phyloP scores from a whole-genome alignment of 2,329 filamentous ascomycete species.

The Talaromyces sp. region DNA sequence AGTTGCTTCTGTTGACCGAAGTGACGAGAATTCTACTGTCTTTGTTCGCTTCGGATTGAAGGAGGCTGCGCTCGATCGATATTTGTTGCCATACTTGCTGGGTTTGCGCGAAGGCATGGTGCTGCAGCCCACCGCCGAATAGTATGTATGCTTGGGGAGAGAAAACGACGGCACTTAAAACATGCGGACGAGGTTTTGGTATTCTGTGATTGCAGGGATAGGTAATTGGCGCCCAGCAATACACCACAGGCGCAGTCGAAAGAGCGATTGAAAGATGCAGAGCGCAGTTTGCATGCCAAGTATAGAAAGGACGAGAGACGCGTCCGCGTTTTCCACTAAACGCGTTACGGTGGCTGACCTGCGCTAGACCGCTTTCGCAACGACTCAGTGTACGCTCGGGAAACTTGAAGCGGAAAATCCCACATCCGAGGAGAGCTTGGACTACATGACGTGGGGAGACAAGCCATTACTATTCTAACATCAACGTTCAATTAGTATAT shows the following conservation, averaged over 20 bases:
- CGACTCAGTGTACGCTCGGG: neutral
- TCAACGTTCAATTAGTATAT: neutral
- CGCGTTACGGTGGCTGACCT: slow-evolving; percentile 10
- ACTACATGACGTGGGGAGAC: neutral
- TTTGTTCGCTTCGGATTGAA: slow-evolving; percentile 55
- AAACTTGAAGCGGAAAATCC: neutral
- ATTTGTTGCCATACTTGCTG: slow-evolving; percentile 62
- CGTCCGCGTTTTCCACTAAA: slow-evolving; percentile 30
- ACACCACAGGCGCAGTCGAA: neutral
- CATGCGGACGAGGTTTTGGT: neutral
- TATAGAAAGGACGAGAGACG: slow-evolving; percentile 15
- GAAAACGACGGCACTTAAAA: neutral
- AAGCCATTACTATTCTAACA: neutral
- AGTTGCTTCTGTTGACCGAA: slow-evolving; percentile 73
- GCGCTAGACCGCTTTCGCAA: neutral
- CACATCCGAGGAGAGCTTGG: neutral
- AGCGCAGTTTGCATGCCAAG: neutral
- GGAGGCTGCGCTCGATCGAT: slow-evolving; percentile 36
- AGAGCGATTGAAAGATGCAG: neutral
- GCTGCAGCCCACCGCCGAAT: slow-evolving; percentile 15
- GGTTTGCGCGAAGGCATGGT: slow-evolving; percentile 45
- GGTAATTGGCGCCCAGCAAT: neutral
- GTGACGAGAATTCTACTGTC: slow-evolving; percentile 71
- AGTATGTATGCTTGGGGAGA: neutral
- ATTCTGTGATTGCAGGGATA: neutral